phyloP scores from a whole-genome alignment of 768 basidiomycete genomes.

The Chalciporus pseudorubinellus region DNA sequence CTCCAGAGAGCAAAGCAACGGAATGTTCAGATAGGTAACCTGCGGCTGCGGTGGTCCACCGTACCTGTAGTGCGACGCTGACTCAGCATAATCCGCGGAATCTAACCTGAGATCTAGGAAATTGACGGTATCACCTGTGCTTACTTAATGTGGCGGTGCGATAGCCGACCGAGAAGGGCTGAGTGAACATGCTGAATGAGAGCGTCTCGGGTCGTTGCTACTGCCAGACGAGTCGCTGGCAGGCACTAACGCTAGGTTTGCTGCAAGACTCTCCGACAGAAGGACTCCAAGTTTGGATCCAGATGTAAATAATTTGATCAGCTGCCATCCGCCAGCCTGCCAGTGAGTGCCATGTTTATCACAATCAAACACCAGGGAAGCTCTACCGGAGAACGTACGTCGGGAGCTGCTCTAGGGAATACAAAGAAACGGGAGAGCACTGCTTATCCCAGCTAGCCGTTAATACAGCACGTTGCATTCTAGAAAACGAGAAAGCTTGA shows the following conservation, averaged over 20 bases:
- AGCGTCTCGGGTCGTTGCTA: too few relatives aligned
- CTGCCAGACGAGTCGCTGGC: not conserved
- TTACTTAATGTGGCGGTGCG: too few relatives aligned
- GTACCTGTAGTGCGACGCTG: not conserved
- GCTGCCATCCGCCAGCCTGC: not conserved
- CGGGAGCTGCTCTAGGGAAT: constrained; percentile 3
- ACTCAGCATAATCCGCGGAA: constrained; percentile 7
- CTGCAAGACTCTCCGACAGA: not conserved
- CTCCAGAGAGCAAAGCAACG: not conserved
- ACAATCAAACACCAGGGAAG: not conserved
- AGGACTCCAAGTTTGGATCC: constrained; percentile 5
- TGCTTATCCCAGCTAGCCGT: constrained; percentile 14
- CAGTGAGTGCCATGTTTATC: not conserved
- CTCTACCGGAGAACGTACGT: not conserved
- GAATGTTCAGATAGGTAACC: not conserved
- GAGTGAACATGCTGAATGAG: not conserved
- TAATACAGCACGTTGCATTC: constrained; percentile 17
- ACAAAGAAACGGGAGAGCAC: constrained; percentile 12
- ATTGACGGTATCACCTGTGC: too few relatives aligned
- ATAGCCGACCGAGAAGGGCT: too few relatives aligned
- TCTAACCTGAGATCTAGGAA: too few relatives aligned
- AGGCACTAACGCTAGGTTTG: not conserved
- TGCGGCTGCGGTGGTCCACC: too few relatives aligned
- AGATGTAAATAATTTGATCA: not conserved
- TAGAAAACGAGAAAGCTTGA: constrained; percentile 17